Evolutionary conservation across 768 basidiomycete genomes (phyloP).

Genomic region (Lactarius vividus): DNA sequence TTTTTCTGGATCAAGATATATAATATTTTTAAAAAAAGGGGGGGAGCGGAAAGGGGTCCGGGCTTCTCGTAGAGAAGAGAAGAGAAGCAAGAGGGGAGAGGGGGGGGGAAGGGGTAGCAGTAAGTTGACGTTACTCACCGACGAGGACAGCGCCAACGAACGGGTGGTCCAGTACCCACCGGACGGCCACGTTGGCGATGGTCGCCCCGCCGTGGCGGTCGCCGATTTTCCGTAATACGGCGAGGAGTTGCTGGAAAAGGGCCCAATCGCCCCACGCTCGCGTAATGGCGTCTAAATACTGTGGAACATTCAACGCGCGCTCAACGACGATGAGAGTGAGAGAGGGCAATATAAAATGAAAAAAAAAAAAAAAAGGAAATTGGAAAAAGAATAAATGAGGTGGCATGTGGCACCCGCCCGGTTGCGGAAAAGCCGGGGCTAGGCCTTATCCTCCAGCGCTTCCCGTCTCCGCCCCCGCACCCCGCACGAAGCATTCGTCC

Average conservation of each 20-base stretch:
- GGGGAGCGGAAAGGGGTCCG: conserved; percentile 5
- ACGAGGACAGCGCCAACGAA: conserved; percentile 80
- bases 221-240: conserved; percentile 58
- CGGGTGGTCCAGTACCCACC: conserved; percentile 78
- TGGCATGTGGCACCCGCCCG: neutral
- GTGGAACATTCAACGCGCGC: conserved; percentile 1
- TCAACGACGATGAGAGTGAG: neutral
- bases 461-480: neutral
- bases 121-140: conserved; percentile 42
- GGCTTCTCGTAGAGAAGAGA: neutral
- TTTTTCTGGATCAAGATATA: neutral
- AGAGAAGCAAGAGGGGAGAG: neutral
- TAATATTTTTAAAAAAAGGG: too few species aligned
- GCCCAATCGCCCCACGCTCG: conserved; percentile 77
- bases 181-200: conserved; percentile 75
- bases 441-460: neutral
- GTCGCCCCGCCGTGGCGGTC: conserved; percentile 62
- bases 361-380: neutral
- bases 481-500: neutral
- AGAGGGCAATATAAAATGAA: neutral
- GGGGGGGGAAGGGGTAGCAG: conserved; percentile 7
- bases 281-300: conserved; percentile 85
- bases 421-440: neutral
- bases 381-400: neutral
- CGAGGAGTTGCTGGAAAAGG: conserved; percentile 67